Percentiles rank a stretch among this genome's conserved stretches.
These are phyloP conservation scores for Deinandra increscens DNA, from an alignment of 129 eudicot genomes.

Conservation along the genomic window DNA sequence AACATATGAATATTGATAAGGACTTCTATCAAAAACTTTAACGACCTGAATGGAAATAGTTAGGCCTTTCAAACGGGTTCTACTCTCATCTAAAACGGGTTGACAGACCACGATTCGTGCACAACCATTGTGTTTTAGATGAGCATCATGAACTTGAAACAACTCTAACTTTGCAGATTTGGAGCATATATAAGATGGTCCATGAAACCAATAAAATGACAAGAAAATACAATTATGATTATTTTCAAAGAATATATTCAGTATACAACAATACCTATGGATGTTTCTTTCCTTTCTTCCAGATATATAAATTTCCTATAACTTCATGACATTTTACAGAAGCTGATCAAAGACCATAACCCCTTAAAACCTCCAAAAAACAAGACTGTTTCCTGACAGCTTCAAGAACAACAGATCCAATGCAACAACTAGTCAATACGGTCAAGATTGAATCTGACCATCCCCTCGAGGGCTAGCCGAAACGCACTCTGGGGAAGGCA, in stretches of 20 bases:
- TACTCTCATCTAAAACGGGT: no score
- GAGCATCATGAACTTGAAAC: background rate
- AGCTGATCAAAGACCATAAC: slow-evolving; percentile 1
- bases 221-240: slow-evolving; percentile 18
- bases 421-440: slow-evolving; percentile 51
- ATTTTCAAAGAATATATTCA: slow-evolving; percentile 32
- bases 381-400: slow-evolving; percentile 22
- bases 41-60: no score
- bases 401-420: slow-evolving; percentile 10
- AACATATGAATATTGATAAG: background rate
- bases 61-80: no score
- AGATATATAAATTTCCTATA: slow-evolving; percentile 39
- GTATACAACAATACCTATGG: slow-evolving; percentile 40
- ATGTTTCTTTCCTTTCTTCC: slow-evolving; percentile 38
- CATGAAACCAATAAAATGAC: slow-evolving; percentile 13
- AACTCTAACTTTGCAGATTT: background rate
- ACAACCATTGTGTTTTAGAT: background rate
- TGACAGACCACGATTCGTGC: no score
- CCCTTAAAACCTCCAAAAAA: slow-evolving; percentile 21
- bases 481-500: slow-evolving; percentile 71
- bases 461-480: slow-evolving; percentile 65
- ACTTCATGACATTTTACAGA: slow-evolving; percentile 18
- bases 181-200: background rate
- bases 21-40: no score
- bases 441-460: slow-evolving; percentile 79